phyloP scores from a whole-genome alignment of 2,329 filamentous ascomycete genomes.

The Colletotrichum tamarilloi region DNA sequence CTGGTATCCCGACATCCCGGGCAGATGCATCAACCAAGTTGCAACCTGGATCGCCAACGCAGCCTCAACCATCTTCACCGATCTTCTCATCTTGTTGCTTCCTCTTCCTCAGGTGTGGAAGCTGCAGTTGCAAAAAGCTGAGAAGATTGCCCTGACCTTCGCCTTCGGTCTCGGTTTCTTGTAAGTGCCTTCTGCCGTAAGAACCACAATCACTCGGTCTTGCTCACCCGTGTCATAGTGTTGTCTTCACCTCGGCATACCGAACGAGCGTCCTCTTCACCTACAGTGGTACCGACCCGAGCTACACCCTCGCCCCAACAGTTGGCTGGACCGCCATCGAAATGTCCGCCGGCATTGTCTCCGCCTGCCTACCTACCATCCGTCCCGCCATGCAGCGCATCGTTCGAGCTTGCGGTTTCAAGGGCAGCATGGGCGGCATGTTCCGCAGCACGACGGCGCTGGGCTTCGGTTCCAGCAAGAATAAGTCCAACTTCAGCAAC shows the following conservation, averaged over 20 bases:
- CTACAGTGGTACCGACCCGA: slow-evolving; percentile 51
- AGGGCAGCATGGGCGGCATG: slow-evolving; percentile 46
- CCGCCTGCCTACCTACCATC: slow-evolving; percentile 64
- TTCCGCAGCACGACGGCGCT: slow-evolving; percentile 37
- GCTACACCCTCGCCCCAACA: slow-evolving; percentile 58
- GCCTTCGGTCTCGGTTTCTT: slow-evolving; percentile 59
- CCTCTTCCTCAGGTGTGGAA: slow-evolving; percentile 59
- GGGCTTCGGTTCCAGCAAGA: slow-evolving; percentile 40
- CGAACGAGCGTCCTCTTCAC: slow-evolving; percentile 59
- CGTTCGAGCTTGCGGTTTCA: slow-evolving; percentile 53
- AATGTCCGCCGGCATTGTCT: slow-evolving; percentile 61
- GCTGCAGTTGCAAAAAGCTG: slow-evolving; percentile 51
- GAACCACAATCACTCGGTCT: rapidly evolving
- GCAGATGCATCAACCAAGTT: slow-evolving; percentile 60
- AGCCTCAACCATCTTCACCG: slow-evolving; percentile 58
- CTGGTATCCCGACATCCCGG: slow-evolving; percentile 57
- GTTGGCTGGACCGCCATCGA: slow-evolving; percentile 62
- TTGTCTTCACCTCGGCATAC: slow-evolving; percentile 60
- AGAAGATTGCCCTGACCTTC: slow-evolving; percentile 56
- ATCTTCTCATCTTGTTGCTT: slow-evolving; percentile 56
- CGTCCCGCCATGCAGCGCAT: slow-evolving; percentile 55
- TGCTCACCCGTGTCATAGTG: slow-evolving; percentile 41
- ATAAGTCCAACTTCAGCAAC: slow-evolving; percentile 36
- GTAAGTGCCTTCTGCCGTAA: slow-evolving; percentile 39
- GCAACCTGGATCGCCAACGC: slow-evolving; percentile 63